phyloP scores from a whole-genome alignment of 352 stramenopile genomes.

The Vaucheria bursata region DNA sequence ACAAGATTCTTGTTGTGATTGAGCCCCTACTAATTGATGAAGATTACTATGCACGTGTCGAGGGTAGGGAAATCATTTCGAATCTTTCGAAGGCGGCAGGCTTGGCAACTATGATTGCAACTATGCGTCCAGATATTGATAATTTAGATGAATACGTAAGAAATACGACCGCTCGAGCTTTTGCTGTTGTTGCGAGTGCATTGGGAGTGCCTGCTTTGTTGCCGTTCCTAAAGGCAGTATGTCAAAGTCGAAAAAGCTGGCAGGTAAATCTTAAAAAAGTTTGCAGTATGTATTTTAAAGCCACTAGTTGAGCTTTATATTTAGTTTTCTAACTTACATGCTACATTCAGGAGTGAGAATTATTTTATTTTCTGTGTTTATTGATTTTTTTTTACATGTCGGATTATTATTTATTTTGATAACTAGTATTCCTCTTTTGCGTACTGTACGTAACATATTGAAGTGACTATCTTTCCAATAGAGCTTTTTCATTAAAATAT shows the following conservation, averaged over 20 bases:
- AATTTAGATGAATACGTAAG: conserved; percentile 96
- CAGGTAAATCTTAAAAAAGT: conserved; percentile 53
- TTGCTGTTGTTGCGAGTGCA: conserved; percentile 96
- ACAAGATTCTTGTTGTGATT: conserved; percentile 98
- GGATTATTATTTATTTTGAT: too few relatives aligned
- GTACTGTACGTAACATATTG: too few relatives aligned
- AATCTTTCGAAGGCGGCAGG: conserved; percentile 97
- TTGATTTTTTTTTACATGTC: too few relatives aligned
- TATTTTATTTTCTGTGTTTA: too few relatives aligned
- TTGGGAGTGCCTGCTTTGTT: conserved; percentile 91
- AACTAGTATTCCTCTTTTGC: too few relatives aligned
- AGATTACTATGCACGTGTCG: conserved; percentile 97
- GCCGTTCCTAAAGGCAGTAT: conserved; percentile 98
- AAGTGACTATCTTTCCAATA: too few relatives aligned
- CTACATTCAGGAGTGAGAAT: too few relatives aligned
- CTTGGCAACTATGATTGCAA: conserved; percentile 98
- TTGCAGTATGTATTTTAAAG: too few relatives aligned
- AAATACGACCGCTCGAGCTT: conserved; percentile 94
- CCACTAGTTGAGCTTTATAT: background rate
- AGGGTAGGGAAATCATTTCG: conserved; percentile 97
- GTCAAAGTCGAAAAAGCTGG: conserved; percentile 94
- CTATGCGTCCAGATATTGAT: conserved; percentile 98
- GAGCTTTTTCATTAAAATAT: too few relatives aligned
- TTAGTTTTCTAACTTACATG: too few relatives aligned
- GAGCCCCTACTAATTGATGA: conserved; percentile 98